These are phyloP conservation scores for Skeletonema potamos DNA, from an alignment of 108 stramenopile species.

Conservation along the genomic window DNA sequence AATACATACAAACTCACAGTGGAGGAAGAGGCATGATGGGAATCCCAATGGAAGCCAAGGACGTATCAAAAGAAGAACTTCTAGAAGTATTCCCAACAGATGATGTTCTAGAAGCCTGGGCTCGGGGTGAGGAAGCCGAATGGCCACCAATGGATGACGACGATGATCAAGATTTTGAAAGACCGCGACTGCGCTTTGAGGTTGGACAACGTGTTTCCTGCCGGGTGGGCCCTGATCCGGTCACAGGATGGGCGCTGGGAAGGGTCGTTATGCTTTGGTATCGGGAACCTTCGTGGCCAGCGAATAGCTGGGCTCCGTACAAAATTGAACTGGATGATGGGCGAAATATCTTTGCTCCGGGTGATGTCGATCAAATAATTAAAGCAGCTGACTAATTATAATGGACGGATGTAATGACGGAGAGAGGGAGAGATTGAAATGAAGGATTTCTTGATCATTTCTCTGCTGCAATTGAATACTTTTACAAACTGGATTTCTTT, in stretches of 20 bases:
- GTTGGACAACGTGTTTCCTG: slow-evolving; percentile 80
- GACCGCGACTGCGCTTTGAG: slow-evolving; percentile 72
- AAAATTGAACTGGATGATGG: slow-evolving; percentile 90
- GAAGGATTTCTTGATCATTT: background rate
- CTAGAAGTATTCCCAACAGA: slow-evolving; percentile 60
- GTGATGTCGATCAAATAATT: slow-evolving; percentile 84
- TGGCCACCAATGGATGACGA: slow-evolving; percentile 76
- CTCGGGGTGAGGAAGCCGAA: slow-evolving; percentile 74
- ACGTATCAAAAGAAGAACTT: slow-evolving; percentile 71
- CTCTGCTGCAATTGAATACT: background rate
- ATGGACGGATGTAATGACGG: background rate
- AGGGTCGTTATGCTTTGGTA: slow-evolving; percentile 79
- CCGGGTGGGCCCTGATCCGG: slow-evolving; percentile 84
- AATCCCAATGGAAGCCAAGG: slow-evolving; percentile 73
- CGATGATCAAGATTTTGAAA: slow-evolving; percentile 36
- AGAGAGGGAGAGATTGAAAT: background rate
- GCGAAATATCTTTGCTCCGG: slow-evolving; percentile 88
- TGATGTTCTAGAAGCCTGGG: slow-evolving; percentile 73
- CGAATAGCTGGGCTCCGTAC: slow-evolving; percentile 88
- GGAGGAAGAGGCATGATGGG: slow-evolving; percentile 79
- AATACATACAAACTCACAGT: slow-evolving; percentile 22
- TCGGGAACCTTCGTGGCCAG: slow-evolving; percentile 83
- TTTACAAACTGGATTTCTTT: background rate
- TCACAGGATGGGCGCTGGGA: slow-evolving; percentile 88
- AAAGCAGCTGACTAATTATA: background rate